Base-by-base conservation (phyloP, 345 rosid genomes). In the Ceriops tagal region DNA sequence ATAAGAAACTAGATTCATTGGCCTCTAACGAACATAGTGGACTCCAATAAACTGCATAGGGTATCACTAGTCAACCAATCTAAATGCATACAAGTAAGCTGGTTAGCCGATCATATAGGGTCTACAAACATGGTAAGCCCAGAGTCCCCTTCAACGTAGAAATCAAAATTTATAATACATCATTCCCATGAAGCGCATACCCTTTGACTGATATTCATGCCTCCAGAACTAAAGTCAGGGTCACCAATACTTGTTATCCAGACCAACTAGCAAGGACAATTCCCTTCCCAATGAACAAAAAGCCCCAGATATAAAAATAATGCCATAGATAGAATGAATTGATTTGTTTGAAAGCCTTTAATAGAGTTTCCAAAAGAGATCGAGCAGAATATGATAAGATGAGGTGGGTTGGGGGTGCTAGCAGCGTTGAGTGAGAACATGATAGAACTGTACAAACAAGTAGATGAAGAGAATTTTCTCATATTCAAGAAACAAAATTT, bases 91-190 rank as follows among this genome's bases (percentile, higher is more conserved):
- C 15, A 43, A 15, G 15, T 39, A 39, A 10, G 46, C 3, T 2
- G 16, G 46, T 39, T 16, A 39, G 10, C 46, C 46, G 15, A 30
- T 18, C 51, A 10, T 21, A 18, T 61, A 6, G 35, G 21, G 30
- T 69, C 28, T 52, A 30, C 27, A 31, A 37, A n/a, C 52, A 27
- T 1, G 7, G 39, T 20, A 70, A 22, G 26, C 20, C 9, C 55
- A 70, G 28, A 4, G 24, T 70, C 24, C 4, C 22, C 62, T 49
- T 61, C 52, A 34, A 62, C 18, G 34, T 8, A 66, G 61, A 46
- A 66, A 34, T 5, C 32, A 66, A 52, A 52, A 16, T 21, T 22
- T 6, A 62, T 21, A 22, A 20, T 35, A 9, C 10, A 5, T 7
- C 9, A 34, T 34, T 6, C 6, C 6, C 6, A 34, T 34, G 35